phyloP scores from a whole-genome alignment of 345 rosid genomes.

The Ricinus communis region DNA sequence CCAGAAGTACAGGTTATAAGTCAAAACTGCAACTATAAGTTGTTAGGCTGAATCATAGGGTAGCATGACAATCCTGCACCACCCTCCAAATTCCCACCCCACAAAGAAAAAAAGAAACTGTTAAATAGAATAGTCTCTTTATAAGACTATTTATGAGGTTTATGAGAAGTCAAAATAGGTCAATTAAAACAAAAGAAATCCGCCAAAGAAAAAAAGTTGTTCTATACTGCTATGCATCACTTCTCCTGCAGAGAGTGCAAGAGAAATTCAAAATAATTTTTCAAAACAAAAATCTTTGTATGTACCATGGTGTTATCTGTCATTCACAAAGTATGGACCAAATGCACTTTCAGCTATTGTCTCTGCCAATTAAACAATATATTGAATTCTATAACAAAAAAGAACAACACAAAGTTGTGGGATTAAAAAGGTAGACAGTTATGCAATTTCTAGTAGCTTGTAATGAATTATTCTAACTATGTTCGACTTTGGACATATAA shows the following conservation, averaged over 20 bases:
- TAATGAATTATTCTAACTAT: too few relatives aligned
- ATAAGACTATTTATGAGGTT: neutral
- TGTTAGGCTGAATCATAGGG: neutral
- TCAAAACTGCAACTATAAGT: neutral
- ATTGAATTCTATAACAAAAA: neutral
- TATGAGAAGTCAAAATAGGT: neutral
- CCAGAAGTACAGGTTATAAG: constrained; percentile 1
- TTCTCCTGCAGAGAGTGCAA: neutral
- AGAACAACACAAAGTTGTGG: neutral
- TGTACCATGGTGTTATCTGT: neutral
- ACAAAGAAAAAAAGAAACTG: neutral
- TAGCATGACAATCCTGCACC: neutral
- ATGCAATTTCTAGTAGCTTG: too few relatives aligned
- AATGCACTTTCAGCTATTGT: neutral
- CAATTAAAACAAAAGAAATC: neutral
- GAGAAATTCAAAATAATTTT: neutral
- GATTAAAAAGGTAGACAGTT: too few relatives aligned
- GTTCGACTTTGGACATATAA: too few relatives aligned
- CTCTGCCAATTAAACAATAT: neutral
- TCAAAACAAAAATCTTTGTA: too few relatives aligned
- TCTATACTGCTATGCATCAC: neutral
- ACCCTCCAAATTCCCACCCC: neutral
- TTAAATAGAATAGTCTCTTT: neutral
- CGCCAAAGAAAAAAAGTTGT: too few relatives aligned
- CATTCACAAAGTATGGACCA: neutral